phyloP scores from a whole-genome alignment of 768 basidiomycete genomes.

The Termitomyces sp. region DNA sequence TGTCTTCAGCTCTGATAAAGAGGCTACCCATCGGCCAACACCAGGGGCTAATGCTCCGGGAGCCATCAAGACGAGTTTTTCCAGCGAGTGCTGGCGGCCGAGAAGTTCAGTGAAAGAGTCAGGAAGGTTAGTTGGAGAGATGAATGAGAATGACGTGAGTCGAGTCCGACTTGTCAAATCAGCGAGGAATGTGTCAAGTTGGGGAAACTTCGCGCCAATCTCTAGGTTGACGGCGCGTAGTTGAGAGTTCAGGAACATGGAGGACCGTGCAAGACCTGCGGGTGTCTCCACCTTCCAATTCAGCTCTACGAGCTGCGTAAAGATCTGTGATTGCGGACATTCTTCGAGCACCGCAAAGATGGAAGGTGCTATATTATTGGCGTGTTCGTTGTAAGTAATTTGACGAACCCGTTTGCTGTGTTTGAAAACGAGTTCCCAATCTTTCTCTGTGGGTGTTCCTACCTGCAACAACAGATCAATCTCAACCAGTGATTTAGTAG shows the following conservation, averaged over 20 bases:
- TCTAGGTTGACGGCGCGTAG: conserved; percentile 59
- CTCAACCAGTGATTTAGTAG: neutral
- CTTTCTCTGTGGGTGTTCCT: conserved; percentile 55
- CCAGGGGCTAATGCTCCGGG: conserved; percentile 68
- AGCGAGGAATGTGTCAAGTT: conserved; percentile 56
- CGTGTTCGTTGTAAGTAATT: conserved; percentile 63
- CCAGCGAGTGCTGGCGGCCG: conserved; percentile 49
- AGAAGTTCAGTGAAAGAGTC: conserved; percentile 67
- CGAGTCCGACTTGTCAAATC: conserved; percentile 59
- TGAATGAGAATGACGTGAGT: conserved; percentile 64
- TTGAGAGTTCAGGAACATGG: conserved; percentile 61
- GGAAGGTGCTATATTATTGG: conserved; percentile 56
- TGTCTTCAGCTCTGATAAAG: conserved; percentile 52
- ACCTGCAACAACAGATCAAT: conserved; percentile 28
- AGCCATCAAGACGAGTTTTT: conserved; percentile 60
- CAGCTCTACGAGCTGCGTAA: conserved; percentile 64
- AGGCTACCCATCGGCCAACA: conserved; percentile 71
- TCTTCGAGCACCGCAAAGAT: conserved; percentile 67
- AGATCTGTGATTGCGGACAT: conserved; percentile 54
- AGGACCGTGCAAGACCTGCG: conserved; percentile 57
- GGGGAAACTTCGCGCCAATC: conserved; percentile 50
- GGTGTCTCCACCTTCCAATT: conserved; percentile 69
- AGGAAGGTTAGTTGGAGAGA: conserved; percentile 62
- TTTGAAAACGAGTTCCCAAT: conserved; percentile 62
- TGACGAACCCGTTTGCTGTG: conserved; percentile 67